Conservation (phyloP, 2,329 filamentous ascomycete genomes). For the Laburnicola sp. region DNA sequence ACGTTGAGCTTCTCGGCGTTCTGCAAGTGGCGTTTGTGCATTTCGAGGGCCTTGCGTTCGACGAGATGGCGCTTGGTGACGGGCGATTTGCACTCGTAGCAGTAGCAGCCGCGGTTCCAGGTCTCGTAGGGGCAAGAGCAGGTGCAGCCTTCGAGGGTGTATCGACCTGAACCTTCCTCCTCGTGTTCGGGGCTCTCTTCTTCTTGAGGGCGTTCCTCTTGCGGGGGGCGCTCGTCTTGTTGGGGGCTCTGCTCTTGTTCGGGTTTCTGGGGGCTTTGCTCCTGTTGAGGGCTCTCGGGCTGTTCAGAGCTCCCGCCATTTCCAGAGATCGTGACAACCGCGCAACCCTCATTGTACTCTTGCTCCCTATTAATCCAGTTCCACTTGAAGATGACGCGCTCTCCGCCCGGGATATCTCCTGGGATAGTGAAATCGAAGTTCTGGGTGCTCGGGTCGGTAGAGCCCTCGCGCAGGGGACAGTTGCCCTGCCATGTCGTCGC, state of each 20-base stretch:
- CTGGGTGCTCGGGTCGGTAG: constrained; percentile 45
- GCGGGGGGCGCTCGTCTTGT: neutral
- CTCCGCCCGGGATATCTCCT: constrained; percentile 46
- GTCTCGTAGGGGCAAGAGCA: constrained; percentile 33
- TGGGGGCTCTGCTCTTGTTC: neutral
- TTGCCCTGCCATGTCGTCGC: constrained; percentile 53
- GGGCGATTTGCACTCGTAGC: constrained; percentile 24
- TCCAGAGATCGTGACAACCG: constrained; percentile 48
- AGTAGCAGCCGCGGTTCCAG: constrained; percentile 28
- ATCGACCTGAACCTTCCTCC: constrained; percentile 16
- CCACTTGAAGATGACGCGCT: constrained; percentile 52
- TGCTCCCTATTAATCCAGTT: constrained; percentile 55
- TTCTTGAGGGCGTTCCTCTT: neutral
- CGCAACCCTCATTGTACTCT: constrained; percentile 52
- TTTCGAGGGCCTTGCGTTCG: constrained; percentile 38
- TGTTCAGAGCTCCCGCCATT: constrained; percentile 22
- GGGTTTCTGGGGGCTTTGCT: neutral
- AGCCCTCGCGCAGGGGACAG: constrained; percentile 50
- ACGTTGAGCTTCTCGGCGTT: constrained; percentile 18
- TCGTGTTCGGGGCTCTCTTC: neutral
- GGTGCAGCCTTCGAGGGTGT: constrained; percentile 34
- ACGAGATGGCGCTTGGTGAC: constrained; percentile 27
- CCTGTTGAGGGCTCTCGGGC: constrained; percentile 7
- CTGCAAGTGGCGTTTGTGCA: constrained; percentile 30
- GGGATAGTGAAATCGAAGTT: constrained; percentile 53